These are phyloP conservation scores for Lasiodiplodia hormozganensis DNA, from an alignment of 2,329 filamentous ascomycete genomes.

Conservation along the genomic window DNA sequence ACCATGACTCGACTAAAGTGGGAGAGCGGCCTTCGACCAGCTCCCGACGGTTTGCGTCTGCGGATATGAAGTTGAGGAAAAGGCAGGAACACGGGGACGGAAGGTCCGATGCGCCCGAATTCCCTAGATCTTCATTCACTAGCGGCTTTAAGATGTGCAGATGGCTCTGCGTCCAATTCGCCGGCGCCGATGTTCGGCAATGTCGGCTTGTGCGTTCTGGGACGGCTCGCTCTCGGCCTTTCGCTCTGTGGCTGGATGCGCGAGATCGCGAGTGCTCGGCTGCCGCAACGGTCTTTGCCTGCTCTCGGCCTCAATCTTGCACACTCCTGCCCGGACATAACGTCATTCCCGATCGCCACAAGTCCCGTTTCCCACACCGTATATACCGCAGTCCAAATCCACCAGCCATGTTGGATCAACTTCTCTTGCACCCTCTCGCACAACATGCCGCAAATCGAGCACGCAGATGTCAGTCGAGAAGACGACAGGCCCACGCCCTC, in stretches of 20 bases:
- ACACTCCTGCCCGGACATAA: conserved; percentile 3
- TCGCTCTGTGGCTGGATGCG: neutral
- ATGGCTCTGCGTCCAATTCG: neutral
- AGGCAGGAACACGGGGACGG: neutral
- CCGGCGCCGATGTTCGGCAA: neutral
- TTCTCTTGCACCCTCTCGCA: neutral
- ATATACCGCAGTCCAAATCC: neutral
- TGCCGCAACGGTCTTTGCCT: neutral
- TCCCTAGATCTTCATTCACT: neutral
- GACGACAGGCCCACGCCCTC: conserved; percentile 5
- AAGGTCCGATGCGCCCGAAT: neutral
- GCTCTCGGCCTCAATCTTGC: neutral
- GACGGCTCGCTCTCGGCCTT: conserved; percentile 1
- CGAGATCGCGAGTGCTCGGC: neutral
- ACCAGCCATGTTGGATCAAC: neutral
- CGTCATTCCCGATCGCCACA: conserved; percentile 8
- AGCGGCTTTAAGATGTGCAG: neutral
- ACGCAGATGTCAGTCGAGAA: neutral
- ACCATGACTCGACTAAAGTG: neutral
- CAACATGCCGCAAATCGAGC: neutral
- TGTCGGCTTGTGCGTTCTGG: neutral
- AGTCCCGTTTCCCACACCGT: neutral
- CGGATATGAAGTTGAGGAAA: neutral
- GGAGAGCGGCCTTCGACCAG: neutral
- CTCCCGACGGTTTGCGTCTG: too few relatives aligned